These are phyloP conservation scores for Venturia aucupariae DNA, from an alignment of 2,329 filamentous ascomycete species.

Conservation along the genomic window DNA sequence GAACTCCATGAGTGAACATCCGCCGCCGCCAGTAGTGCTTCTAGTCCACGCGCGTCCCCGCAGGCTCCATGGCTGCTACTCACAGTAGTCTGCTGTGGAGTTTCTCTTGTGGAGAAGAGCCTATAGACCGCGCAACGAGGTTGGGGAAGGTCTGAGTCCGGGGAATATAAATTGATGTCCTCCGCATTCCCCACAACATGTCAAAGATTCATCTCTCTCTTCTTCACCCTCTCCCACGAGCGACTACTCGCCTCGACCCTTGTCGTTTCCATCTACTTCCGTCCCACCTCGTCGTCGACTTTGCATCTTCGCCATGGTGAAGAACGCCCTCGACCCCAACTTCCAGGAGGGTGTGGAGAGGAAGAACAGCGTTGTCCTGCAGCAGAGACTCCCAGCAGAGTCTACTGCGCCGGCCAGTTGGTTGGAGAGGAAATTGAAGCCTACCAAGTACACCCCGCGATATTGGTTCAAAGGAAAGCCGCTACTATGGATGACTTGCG, in stretches of 20 bases:
- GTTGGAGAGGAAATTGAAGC: slow-evolving; percentile 29
- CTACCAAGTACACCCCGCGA: slow-evolving; percentile 27
- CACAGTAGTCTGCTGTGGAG: neutral
- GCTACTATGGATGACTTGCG: slow-evolving; percentile 32
- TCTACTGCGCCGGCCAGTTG: slow-evolving; percentile 20
- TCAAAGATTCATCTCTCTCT: too few species aligned
- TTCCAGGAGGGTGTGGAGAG: neutral
- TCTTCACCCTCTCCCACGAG: too few species aligned
- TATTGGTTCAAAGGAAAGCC: slow-evolving; percentile 30
- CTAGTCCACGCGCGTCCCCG: neutral
- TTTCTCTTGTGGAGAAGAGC: too few species aligned
- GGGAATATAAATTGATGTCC: slow-evolving; percentile 2
- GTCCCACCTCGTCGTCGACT: too few species aligned
- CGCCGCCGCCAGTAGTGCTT: too few species aligned
- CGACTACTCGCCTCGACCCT: too few species aligned
- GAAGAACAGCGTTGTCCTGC: neutral
- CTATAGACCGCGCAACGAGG: too few species aligned
- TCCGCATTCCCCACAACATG: neutral
- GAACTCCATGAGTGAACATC: neutral
- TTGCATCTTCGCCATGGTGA: neutral
- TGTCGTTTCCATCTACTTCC: too few species aligned
- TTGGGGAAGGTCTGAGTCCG: neutral
- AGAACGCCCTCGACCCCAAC: neutral
- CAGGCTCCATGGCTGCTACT: neutral
- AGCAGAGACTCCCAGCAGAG: slow-evolving; percentile 15